Evolutionary conservation across 2,329 filamentous ascomycete genomes (phyloP), one percentile per base, ranked within the genome.

Genomic region (Fusarium tuaranense): DNA sequence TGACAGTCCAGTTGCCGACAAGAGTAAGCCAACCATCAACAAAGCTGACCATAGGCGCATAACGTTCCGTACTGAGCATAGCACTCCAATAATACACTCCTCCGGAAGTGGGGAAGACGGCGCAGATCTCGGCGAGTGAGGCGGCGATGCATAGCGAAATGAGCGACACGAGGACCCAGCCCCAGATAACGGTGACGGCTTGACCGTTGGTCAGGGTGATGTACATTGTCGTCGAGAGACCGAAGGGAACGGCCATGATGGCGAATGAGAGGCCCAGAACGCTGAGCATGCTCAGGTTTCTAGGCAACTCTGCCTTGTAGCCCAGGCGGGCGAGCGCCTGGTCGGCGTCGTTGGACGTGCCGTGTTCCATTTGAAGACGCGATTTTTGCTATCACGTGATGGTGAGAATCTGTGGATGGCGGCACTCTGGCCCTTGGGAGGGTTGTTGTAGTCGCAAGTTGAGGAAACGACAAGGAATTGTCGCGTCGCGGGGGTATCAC

Each of bases 71-170:
- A 68, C 88, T 87, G 74, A 94, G 87, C 78, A 90, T 86, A 67
- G 92, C 92, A 9, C 92, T 92, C 92, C 92, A 94, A 82, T 94
- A 92, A 78, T 94, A 94, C 81, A 92, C 88, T 34, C 89, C 91
- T 74, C 89, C 89, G 14, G 89, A 89, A 6, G 86, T 88, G 0
- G 86, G 87, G 75, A 89, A 93, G n/a, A 91, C 91, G 7, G 91
- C 92, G 68, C 93, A 87, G 77, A 93, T 95, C 81, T 95, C 93
- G 70, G 92, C 92, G 46, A 95, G 86, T 18, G 91, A 93, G 14
- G 91, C 88, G 30, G 92, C 92, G 70, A 94, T 88, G 79, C 91
- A 93, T 55, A 94, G 79, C 73, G 94, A 94, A 83, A 93, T 94
- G 70, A 94, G 79, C 55, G 91, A 90, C 34, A 91, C 89, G 20